phyloP scores from a whole-genome alignment of 208 protist genomes.

The Leishmania tropica region DNA sequence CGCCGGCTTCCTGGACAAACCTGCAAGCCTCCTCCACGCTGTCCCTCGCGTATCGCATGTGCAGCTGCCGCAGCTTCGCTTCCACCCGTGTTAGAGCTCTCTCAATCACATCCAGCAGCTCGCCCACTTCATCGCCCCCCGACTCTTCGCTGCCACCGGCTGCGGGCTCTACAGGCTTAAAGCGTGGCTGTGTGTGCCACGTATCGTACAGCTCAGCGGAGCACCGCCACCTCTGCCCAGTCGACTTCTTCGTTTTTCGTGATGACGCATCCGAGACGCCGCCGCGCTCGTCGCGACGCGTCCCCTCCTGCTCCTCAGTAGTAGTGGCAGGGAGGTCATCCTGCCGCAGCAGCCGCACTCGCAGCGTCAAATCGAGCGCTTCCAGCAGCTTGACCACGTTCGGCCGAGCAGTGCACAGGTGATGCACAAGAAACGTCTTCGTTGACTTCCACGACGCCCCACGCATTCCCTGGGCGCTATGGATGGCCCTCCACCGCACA shows the following conservation, averaged over 20 bases:
- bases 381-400: conserved; percentile 1
- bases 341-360: conserved; percentile 11
- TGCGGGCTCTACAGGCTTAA: neutral
- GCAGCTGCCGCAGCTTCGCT: conserved; percentile 1
- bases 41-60: neutral
- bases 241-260: neutral
- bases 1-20: conserved; percentile 3
- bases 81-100: conserved; percentile 1
- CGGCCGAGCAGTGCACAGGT: conserved; percentile 22
- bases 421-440: conserved; percentile 8
- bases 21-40: conserved; percentile 5
- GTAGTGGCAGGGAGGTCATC: neutral
- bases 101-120: conserved; percentile 4
- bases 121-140: conserved; percentile 4
- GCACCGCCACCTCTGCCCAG: conserved; percentile 12
- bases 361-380: conserved; percentile 20
- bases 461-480: neutral
- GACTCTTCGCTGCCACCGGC: neutral
- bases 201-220: conserved; percentile 21
- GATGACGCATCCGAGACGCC: neutral
- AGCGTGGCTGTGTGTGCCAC: conserved; percentile 17
- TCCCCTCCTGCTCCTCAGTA: neutral
- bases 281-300: neutral
- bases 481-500: conserved; percentile 18
- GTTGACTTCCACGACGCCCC: neutral